These are phyloP conservation scores for Penicillium concentricum DNA, from an alignment of 2,329 filamentous ascomycete genomes.

Conservation along the genomic window DNA sequence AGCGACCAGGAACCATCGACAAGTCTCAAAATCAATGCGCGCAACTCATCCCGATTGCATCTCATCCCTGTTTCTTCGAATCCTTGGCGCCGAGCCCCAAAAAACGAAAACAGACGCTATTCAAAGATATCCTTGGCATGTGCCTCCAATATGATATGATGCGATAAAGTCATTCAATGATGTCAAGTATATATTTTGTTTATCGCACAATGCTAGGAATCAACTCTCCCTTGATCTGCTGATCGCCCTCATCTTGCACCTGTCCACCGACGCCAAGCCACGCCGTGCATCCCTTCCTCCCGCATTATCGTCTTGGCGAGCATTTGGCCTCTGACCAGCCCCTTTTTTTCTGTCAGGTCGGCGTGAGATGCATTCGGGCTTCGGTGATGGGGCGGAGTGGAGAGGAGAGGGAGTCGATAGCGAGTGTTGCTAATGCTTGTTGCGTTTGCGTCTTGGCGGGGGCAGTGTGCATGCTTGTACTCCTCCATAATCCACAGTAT, in stretches of 20 bases:
- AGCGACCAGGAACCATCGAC: not conserved
- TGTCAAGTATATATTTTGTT: not conserved
- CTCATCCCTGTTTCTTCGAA: not conserved
- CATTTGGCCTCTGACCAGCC: slow-evolving; percentile 8
- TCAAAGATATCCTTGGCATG: slow-evolving; percentile 1
- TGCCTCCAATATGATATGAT: not conserved
- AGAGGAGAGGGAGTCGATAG: slow-evolving; percentile 6
- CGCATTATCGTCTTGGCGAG: slow-evolving; percentile 29
- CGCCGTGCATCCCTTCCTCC: slow-evolving; percentile 29
- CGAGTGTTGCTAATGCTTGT: slow-evolving; percentile 14
- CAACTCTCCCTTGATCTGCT: slow-evolving; percentile 15
- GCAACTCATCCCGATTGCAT: slow-evolving; percentile 1
- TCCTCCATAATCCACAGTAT: not conserved
- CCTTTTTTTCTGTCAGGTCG: not conserved
- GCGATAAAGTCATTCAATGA: slow-evolving; percentile 8
- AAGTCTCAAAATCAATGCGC: not conserved
- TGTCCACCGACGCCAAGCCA: slow-evolving; percentile 23
- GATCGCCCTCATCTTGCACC: slow-evolving; percentile 9
- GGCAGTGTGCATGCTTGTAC: slow-evolving; percentile 14
- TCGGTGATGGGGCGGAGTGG: slow-evolving; percentile 12
- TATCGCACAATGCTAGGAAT: not conserved
- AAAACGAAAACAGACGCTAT: not conserved
- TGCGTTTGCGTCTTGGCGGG: slow-evolving; percentile 17
- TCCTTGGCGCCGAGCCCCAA: slow-evolving; percentile 1
- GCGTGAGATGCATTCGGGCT: not conserved